Evolutionary conservation across 1,139 yeast genomes (phyloP), one percentile per base, ranked within the genome.

Genomic region (Kurtzmaniella natalensis): DNA sequence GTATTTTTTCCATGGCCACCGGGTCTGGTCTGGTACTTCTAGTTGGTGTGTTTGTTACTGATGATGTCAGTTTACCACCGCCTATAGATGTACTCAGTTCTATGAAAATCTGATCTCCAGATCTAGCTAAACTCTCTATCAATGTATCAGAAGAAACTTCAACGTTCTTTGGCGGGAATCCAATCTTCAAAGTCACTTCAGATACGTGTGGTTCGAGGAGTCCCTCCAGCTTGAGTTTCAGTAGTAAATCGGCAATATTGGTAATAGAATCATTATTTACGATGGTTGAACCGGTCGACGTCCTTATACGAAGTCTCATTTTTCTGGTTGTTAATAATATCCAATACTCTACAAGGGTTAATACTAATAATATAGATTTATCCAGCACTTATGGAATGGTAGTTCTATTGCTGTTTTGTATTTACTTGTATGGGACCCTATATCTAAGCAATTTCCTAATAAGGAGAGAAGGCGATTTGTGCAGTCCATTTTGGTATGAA

Each of bases 131-230:
- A 5, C 60, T 67, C 2, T 44, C 48, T 3, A 78, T 46, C 7
- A 24, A 10, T 5, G 26, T 24, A 9, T n/a, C n/a, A n/a, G 15
- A 5, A 24, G 8, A 9, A 11, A 4, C 7, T 15, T 59, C 62
- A 2, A 81, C 41, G 3, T 59, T 42, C 41, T 61, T 68, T 0
- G 85, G 85, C 2, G 89, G 89, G 44, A 73, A 81, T 8, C 88
- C 89, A 19, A 49, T 56, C 40, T 72, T 70, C 32, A 80, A 54
- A 15, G 48, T 32, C 3, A 33, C 21, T 2, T 53, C 39, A 2
- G 37, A 27, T 13, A 39, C 44, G 4, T 39, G 30, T 1, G 33
- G 35, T 7, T 39, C 41, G 4, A 44, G 43, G 31, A 54, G 44
- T 29, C 51, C 37, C 11, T 45, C 31, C 3, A 38, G 31, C 25